Conservation (phyloP, 208 protist genomes). For the Histomonas meleagridis region DNA sequence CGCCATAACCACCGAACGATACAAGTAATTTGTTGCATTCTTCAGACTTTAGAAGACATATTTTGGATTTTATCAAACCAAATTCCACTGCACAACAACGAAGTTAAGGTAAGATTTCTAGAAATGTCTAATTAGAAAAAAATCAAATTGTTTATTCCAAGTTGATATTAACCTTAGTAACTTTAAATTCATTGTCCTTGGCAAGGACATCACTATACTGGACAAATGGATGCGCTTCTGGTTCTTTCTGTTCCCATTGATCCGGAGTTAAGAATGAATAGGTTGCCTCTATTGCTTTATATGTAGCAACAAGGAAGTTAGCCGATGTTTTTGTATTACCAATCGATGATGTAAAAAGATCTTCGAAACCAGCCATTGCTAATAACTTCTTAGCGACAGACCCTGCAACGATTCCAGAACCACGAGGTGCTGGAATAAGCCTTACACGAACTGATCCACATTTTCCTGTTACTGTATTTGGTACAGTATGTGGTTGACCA, state of each 20-base stretch:
- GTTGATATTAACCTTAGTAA: neutral
- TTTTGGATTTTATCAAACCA: too few relatives aligned
- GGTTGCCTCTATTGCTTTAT: slow-evolving; percentile 78
- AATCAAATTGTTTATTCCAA: too few relatives aligned
- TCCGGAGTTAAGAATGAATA: too few relatives aligned
- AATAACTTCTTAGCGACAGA: slow-evolving; percentile 90
- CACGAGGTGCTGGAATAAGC: slow-evolving; percentile 92
- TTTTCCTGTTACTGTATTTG: slow-evolving; percentile 92
- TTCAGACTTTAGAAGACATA: too few relatives aligned
- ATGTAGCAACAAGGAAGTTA: slow-evolving; percentile 98
- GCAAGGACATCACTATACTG: neutral
- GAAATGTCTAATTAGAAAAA: too few relatives aligned
- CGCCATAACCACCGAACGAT: neutral
- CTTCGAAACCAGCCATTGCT: slow-evolving; percentile 85
- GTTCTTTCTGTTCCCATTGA: neutral
- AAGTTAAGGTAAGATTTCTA: too few relatives aligned
- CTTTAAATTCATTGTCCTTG: neutral
- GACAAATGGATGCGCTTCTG: slow-evolving; percentile 3
- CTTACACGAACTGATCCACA: slow-evolving; percentile 90
- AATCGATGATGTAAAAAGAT: slow-evolving; percentile 87
- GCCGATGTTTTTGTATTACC: slow-evolving; percentile 90
- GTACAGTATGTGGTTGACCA: slow-evolving; percentile 94
- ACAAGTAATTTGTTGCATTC: too few relatives aligned
- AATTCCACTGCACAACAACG: too few relatives aligned
- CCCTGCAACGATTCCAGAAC: slow-evolving; percentile 94